Evolutionary conservation across 2,329 filamentous ascomycete species (phyloP).

Genomic region (Aspergillus aculeatus): DNA sequence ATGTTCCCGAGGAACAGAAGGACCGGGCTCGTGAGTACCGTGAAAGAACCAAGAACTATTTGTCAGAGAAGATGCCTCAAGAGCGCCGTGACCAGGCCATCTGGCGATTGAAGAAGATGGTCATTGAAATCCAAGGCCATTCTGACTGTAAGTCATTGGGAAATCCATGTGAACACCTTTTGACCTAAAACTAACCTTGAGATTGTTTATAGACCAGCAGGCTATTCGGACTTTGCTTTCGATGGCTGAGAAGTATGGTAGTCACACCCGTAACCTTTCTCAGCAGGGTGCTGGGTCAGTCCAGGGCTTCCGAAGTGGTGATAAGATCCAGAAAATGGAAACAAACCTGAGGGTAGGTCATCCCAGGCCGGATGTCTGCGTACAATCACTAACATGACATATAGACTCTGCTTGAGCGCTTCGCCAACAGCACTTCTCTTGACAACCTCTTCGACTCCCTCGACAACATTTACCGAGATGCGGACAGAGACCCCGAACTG

Average conservation of each 20-base stretch:
- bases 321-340: slow-evolving; percentile 69
- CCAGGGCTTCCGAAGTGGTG: slow-evolving; percentile 67
- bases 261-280: slow-evolving; percentile 67
- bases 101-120: slow-evolving; percentile 95
- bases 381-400: slow-evolving; percentile 45
- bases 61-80: slow-evolving; percentile 82
- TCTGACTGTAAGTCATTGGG: slow-evolving; percentile 65
- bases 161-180: neutral
- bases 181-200: slow-evolving; percentile 7
- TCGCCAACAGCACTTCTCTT: slow-evolving; percentile 88
- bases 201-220: slow-evolving; percentile 60
- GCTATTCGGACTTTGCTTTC: slow-evolving; percentile 85
- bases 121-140: slow-evolving; percentile 94
- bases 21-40: slow-evolving; percentile 38
- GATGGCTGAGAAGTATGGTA: slow-evolving; percentile 80
- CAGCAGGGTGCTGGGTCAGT: slow-evolving; percentile 66
- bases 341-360: slow-evolving; percentile 68
- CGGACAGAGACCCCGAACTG: slow-evolving; percentile 81
- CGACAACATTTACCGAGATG: slow-evolving; percentile 80
- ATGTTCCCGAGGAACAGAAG: slow-evolving; percentile 61
- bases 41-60: slow-evolving; percentile 65
- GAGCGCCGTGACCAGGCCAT: slow-evolving; percentile 91
- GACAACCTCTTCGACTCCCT: slow-evolving; percentile 84
- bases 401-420: slow-evolving; percentile 84
- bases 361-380: slow-evolving; percentile 34